Percentiles rank a stretch among this genome's conserved stretches.
phyloP scores from a whole-genome alignment of 208 protist genomes.

The Endotrypanum monterogeii region DNA sequence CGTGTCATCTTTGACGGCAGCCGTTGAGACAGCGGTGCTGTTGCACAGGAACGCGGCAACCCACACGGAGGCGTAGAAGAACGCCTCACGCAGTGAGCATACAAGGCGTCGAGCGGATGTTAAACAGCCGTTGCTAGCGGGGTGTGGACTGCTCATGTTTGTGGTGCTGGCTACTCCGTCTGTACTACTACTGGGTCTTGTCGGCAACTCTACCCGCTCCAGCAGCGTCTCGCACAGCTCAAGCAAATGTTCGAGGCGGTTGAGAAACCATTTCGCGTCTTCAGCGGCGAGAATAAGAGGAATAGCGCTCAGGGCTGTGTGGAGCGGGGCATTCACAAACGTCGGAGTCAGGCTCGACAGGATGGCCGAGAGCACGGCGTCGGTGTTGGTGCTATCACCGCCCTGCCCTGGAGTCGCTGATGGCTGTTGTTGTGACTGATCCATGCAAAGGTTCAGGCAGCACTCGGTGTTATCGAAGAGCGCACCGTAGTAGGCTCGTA shows the following conservation, averaged over 20 bases:
- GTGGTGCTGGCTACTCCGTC: not conserved
- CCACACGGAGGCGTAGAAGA: constrained; percentile 34
- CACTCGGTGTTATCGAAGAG: constrained; percentile 33
- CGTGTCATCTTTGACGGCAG: constrained; percentile 20
- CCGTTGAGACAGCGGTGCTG: constrained; percentile 26
- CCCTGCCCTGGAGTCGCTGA: not conserved
- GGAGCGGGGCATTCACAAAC: constrained; percentile 59
- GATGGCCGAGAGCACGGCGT: constrained; percentile 3
- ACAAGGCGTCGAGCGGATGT: constrained; percentile 16
- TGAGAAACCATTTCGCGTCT: constrained; percentile 69
- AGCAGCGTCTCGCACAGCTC: constrained; percentile 28
- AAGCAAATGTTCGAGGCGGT: constrained; percentile 47
- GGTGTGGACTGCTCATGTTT: not conserved
- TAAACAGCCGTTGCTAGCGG: not conserved
- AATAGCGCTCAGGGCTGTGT: constrained; percentile 73
- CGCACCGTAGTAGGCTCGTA: constrained; percentile 38
- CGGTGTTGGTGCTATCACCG: not conserved
- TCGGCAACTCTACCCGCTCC: constrained; percentile 6
- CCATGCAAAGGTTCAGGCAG: constrained; percentile 24
- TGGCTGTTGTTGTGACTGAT: constrained; percentile 2
- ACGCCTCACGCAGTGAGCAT: constrained; percentile 25
- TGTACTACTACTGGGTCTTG: not conserved
- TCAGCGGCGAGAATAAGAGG: constrained; percentile 58
- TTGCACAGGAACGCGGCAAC: constrained; percentile 35
- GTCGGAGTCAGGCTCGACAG: constrained; percentile 28